Percentiles rank a stretch among this genome's conserved stretches.
These are phyloP conservation scores for Fusarium siculi DNA, from an alignment of 2,329 filamentous ascomycete genomes.

Conservation along the genomic window DNA sequence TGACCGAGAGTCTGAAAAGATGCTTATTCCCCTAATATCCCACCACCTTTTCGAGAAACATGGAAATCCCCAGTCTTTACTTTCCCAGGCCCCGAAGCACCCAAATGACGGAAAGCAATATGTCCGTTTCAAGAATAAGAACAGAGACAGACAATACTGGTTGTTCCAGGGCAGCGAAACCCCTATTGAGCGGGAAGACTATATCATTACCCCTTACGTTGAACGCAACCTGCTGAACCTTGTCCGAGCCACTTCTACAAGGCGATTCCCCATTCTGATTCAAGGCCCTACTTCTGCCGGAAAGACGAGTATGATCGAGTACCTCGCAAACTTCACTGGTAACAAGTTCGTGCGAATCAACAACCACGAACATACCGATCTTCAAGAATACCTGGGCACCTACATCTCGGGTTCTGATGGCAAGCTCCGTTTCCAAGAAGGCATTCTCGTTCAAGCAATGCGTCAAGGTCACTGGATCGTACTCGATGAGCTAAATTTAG, in stretches of 20 bases:
- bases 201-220: conserved; percentile 96
- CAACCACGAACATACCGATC: conserved; percentile 98
- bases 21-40: conserved; percentile 82
- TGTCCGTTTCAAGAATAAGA: conserved; percentile 78
- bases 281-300: conserved; percentile 97
- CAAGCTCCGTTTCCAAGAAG: conserved; percentile 90
- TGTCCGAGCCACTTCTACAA: conserved; percentile 90
- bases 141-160: conserved; percentile 82
- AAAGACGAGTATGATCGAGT: conserved; percentile 99
- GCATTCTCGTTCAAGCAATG: conserved; percentile 90
- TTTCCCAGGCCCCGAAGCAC: conserved; percentile 80
- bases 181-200: conserved; percentile 79
- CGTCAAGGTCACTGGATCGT: conserved; percentile 97
- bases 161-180: conserved; percentile 78
- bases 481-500: conserved; percentile 95
- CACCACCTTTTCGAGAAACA: conserved; percentile 80
- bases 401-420: conserved; percentile 90
- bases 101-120: conserved; percentile 82
- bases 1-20: conserved; percentile 80
- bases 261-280: conserved; percentile 91
- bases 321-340: conserved; percentile 93
- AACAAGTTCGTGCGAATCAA: conserved; percentile 99
- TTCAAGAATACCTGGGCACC: conserved; percentile 96
- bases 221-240: conserved; percentile 94
- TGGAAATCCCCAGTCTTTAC: conserved; percentile 73